These are phyloP conservation scores for Limnanthes douglasii DNA, from an alignment of 345 rosid genomes.

Conservation along the genomic window DNA sequence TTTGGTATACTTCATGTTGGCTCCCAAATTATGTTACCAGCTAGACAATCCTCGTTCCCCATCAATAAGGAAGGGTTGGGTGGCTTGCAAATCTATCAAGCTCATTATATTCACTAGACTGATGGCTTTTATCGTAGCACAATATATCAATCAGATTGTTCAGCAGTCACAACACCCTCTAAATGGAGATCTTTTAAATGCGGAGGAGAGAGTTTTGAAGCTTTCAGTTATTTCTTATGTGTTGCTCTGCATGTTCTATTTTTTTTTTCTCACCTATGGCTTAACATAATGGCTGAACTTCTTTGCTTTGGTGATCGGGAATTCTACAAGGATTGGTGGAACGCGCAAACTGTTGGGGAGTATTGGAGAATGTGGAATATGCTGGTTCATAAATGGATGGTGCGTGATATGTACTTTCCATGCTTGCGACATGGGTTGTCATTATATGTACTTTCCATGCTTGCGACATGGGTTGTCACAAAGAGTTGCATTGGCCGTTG, in stretches of 20 bases:
- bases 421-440: slow-evolving; percentile 66
- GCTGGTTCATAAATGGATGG: slow-evolving; percentile 99
- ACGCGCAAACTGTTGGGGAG: slow-evolving; percentile 95
- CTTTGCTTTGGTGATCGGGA: slow-evolving; percentile 95
- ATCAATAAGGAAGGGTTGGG: slow-evolving; percentile 64
- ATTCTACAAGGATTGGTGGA: slow-evolving; percentile 99
- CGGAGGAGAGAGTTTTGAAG: slow-evolving; percentile 88
- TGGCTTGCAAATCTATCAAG: slow-evolving; percentile 70
- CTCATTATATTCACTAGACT: slow-evolving; percentile 78
- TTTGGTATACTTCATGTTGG: slow-evolving; percentile 72
- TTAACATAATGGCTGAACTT: slow-evolving; percentile 94
- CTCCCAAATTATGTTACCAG: slow-evolving; percentile 75
- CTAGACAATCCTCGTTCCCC: slow-evolving; percentile 52
- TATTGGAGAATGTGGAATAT: slow-evolving; percentile 99
- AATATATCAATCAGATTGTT: slow-evolving; percentile 93
- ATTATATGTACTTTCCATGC: no score
- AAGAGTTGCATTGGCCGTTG: slow-evolving; percentile 55
- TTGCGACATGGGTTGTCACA: slow-evolving; percentile 15
- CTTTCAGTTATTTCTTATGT: slow-evolving; percentile 93
- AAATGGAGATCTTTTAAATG: slow-evolving; percentile 75
- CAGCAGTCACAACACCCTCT: slow-evolving; percentile 91
- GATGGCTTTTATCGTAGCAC: slow-evolving; percentile 93
- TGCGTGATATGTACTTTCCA: slow-evolving; percentile 89
- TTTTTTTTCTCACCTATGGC: slow-evolving; percentile 96
- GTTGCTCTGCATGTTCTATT: slow-evolving; percentile 99